These are phyloP conservation scores for Gracilaria gracilis DNA, from an alignment of 23 red algal species.

Conservation along the genomic window DNA sequence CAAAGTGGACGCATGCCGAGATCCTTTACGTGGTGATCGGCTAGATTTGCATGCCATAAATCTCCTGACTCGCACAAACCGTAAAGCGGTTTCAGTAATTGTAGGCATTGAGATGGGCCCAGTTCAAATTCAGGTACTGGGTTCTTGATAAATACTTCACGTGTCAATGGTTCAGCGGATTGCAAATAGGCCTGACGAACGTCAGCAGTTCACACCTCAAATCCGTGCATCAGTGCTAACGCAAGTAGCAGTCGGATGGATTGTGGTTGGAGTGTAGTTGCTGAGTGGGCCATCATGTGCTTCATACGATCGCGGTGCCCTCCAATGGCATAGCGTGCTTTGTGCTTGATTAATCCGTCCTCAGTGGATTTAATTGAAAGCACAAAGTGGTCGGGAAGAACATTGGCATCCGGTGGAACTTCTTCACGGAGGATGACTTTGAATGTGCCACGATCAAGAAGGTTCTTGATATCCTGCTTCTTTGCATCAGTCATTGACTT, in stretches of 20 bases:
- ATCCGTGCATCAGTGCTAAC: conserved; percentile 1
- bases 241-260: conserved; percentile 2
- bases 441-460: conserved; percentile 38
- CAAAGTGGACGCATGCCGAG: conserved; percentile 2
- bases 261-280: neutral
- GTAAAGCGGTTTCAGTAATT: conserved; percentile 20
- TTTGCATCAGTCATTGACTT: conserved; percentile 10
- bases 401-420: conserved; percentile 44
- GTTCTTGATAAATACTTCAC: conserved; percentile 14
- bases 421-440: conserved; percentile 40
- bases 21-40: conserved; percentile 5
- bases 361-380: conserved; percentile 41
- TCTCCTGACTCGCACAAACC: conserved; percentile 32
- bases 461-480: conserved; percentile 7
- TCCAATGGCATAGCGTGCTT: conserved; percentile 41
- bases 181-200: conserved; percentile 29
- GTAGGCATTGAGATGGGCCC: neutral
- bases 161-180: neutral
- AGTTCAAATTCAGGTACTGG: conserved; percentile 28
- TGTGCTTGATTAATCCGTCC: conserved; percentile 34
- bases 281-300: conserved; percentile 31
- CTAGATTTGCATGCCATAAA: conserved; percentile 1
- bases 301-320: conserved; percentile 39
- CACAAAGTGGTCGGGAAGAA: conserved; percentile 34
- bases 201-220: conserved; percentile 14